phyloP scores from a whole-genome alignment of 139 green algal genomes.

The Volvox reticuliferus region DNA sequence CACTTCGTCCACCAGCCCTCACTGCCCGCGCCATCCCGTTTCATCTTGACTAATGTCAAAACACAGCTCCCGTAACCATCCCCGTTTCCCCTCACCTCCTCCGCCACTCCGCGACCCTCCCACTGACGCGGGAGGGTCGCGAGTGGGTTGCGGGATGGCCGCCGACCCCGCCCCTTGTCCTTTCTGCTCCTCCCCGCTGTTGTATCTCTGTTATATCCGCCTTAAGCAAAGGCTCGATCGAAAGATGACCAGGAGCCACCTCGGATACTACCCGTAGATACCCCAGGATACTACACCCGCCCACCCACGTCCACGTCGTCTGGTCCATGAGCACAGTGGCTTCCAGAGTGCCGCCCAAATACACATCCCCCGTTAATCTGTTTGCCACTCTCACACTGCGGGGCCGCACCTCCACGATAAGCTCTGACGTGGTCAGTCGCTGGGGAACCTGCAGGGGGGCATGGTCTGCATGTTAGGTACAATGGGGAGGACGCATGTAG shows the following conservation, averaged over 20 bases:
- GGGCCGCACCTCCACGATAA: slow-evolving; percentile 61
- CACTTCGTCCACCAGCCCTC: slow-evolving; percentile 13
- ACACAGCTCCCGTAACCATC: background rate
- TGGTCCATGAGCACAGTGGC: slow-evolving; percentile 75
- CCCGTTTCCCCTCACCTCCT: background rate
- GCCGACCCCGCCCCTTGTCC: no score
- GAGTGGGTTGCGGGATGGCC: background rate
- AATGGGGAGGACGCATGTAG: no score
- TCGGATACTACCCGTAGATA: no score
- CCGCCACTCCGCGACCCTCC: no score
- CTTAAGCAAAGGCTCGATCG: no score
- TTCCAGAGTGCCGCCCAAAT: slow-evolving; percentile 77
- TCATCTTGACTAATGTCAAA: slow-evolving; percentile 21
- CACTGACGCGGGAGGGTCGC: no score
- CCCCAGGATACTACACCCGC: no score
- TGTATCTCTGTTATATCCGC: no score
- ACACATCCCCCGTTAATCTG: slow-evolving; percentile 58
- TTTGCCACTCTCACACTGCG: slow-evolving; percentile 42
- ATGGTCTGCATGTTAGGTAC: no score
- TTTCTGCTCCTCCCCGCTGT: no score
- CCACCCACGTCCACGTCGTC: slow-evolving; percentile 43
- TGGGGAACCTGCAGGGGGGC: slow-evolving; percentile 16
- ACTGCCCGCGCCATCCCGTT: background rate
- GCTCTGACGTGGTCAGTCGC: slow-evolving; percentile 33
- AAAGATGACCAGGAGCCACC: no score